phyloP scores from a whole-genome alignment of 441 rosid species.

The Geranium incanum region DNA sequence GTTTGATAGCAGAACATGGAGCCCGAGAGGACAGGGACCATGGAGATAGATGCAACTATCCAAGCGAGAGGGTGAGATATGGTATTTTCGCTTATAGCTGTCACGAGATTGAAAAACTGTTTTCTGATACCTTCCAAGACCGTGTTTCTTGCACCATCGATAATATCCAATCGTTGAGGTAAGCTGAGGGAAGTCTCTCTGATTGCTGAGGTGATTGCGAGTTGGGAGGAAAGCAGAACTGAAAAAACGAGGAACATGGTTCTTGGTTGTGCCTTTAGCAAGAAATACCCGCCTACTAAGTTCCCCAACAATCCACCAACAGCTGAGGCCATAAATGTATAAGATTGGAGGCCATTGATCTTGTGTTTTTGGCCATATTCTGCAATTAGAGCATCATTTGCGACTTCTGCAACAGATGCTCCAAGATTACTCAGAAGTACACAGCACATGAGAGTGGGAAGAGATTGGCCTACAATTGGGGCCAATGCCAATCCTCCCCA shows the following conservation, averaged over 20 bases:
- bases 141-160: constrained; percentile 21
- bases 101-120: constrained; percentile 44
- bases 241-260: constrained; percentile 51
- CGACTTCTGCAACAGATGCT: constrained; percentile 72
- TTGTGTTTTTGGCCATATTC: constrained; percentile 56
- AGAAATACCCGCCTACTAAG: constrained; percentile 57
- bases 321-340: constrained; percentile 74
- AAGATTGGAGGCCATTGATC: constrained; percentile 56
- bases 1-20: constrained; percentile 74
- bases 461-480: constrained; percentile 46
- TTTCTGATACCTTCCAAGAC: constrained; percentile 37
- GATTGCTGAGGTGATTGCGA: constrained; percentile 35
- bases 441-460: constrained; percentile 52
- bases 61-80: constrained; percentile 49
- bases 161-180: constrained; percentile 21
- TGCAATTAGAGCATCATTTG: constrained; percentile 75
- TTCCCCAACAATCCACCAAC: constrained; percentile 66
- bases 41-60: constrained; percentile 57
- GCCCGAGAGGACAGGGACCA: constrained; percentile 63
- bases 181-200: constrained; percentile 52
- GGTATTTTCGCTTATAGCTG: constrained; percentile 40
- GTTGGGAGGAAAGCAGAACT: constrained; percentile 42
- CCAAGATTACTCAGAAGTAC: constrained; percentile 70
- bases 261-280: constrained; percentile 37
- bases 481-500: constrained; percentile 63